Evolutionary conservation across 345 rosid species (phyloP).

Genomic region (Hevea brasiliensis): DNA sequence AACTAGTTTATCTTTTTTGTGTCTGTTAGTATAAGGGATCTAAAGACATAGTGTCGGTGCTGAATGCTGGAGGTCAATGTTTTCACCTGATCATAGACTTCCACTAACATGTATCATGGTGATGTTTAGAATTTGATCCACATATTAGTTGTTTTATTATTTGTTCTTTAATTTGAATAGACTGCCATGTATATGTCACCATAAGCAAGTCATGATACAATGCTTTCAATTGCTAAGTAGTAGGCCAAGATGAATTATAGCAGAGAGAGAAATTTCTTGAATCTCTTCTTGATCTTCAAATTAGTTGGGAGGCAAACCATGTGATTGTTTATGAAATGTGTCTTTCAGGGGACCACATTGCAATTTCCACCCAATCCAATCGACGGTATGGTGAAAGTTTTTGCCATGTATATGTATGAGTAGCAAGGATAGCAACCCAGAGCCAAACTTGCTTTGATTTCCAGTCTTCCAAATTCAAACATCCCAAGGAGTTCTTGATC

Average conservation of each 20-base stretch:
- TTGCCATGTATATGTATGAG: neutral
- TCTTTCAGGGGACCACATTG: neutral
- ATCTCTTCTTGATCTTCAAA: neutral
- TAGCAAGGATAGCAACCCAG: no score
- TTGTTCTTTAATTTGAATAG: neutral
- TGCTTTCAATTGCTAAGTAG: neutral
- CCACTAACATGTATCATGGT: no score
- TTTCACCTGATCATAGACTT: neutral
- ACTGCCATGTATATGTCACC: neutral
- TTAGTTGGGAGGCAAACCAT: neutral
- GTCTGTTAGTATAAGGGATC: neutral
- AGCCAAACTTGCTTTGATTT: no score
- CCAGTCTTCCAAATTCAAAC: no score
- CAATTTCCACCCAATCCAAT: no score
- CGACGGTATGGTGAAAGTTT: neutral
- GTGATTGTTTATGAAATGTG: neutral
- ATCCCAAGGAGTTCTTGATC: no score
- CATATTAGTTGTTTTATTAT: no score
- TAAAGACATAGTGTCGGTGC: neutral
- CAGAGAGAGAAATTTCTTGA: neutral
- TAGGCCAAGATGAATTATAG: neutral
- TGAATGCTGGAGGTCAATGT: neutral
- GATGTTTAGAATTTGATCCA: neutral
- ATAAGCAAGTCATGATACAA: no score
- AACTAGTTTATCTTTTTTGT: neutral